A percentile compares a stretch with the other conserved stretches of the same genome.
Conservation (phyloP, 805 yeast species). For the Candida taoyuanica region DNA sequence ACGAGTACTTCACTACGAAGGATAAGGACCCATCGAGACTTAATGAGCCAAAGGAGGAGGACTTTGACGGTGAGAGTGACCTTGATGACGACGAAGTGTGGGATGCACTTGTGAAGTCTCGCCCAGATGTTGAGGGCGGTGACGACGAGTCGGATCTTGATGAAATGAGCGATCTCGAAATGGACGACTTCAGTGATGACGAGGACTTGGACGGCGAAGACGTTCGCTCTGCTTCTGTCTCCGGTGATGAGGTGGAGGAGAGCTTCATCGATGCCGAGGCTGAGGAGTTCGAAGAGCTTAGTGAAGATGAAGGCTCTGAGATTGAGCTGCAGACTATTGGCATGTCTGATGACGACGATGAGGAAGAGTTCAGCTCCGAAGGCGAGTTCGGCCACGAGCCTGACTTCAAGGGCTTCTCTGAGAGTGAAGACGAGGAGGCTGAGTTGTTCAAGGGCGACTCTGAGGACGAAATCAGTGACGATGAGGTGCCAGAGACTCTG, state of each 20-base stretch:
- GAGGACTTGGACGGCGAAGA: conserved; percentile 37
- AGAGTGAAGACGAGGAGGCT: conserved; percentile 34
- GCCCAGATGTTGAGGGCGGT: conserved; percentile 65
- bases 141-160: conserved; percentile 26
- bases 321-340: conserved; percentile 17
- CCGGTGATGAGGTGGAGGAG: conserved; percentile 4
- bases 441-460: conserved; percentile 33
- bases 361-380: conserved; percentile 24
- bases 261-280: conserved; percentile 26
- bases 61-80: conserved; percentile 39
- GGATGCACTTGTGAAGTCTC: conserved; percentile 71
- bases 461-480: conserved; percentile 35
- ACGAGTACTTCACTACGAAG: conserved; percentile 73
- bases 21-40: conserved; percentile 34
- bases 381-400: conserved; percentile 17
- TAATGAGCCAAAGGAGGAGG: conserved; percentile 31
- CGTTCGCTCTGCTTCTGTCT: conserved; percentile 29
- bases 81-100: conserved; percentile 71
- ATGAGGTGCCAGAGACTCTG: conserved; percentile 26
- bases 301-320: conserved; percentile 28
- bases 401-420: conserved; percentile 31
- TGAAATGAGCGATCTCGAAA: conserved; percentile 62
- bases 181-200: conserved; percentile 31
- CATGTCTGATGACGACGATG: conserved; percentile 29
- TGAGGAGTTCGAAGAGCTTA: conserved; percentile 32